Conservation (phyloP, 108 stramenopile species). For the Skeletonema menzelii region DNA sequence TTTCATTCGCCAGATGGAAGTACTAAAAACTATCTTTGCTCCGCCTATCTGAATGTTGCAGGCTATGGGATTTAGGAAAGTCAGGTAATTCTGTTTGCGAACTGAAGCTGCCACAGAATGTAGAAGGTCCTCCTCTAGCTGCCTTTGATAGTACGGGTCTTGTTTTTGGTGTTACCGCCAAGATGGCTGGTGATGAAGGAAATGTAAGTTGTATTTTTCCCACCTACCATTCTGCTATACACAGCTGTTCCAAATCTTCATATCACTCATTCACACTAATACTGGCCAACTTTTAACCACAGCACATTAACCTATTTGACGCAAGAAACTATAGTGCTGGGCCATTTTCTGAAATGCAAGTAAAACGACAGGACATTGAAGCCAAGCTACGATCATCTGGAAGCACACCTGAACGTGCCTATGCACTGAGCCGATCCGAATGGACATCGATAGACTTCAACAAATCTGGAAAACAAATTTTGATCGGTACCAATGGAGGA, state of each 20-base stretch:
- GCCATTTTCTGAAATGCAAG: slow-evolving; percentile 81
- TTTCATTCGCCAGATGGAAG: neutral
- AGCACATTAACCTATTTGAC: slow-evolving; percentile 83
- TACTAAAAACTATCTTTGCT: neutral
- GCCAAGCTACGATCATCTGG: slow-evolving; percentile 20
- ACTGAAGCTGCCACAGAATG: slow-evolving; percentile 61
- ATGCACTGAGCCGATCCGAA: slow-evolving; percentile 34
- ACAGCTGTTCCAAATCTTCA: neutral
- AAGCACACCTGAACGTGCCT: slow-evolving; percentile 39
- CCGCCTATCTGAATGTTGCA: neutral
- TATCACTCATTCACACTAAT: neutral
- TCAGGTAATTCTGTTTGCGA: slow-evolving; percentile 64
- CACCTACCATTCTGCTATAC: neutral
- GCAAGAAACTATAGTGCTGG: slow-evolving; percentile 75
- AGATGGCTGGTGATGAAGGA: slow-evolving; percentile 49
- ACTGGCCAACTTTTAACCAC: neutral
- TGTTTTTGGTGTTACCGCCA: slow-evolving; percentile 74
- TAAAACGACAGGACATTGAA: slow-evolving; percentile 50
- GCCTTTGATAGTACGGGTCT: slow-evolving; percentile 83
- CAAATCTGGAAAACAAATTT: slow-evolving; percentile 73
- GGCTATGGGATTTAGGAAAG: slow-evolving; percentile 71
- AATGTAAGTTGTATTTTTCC: slow-evolving; percentile 46
- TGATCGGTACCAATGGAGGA: slow-evolving; percentile 56
- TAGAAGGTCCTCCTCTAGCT: slow-evolving; percentile 49
- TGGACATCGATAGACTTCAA: slow-evolving; percentile 76